Percentiles rank a stretch among this genome's conserved stretches.
Conservation (phyloP, 257 asterid genomes). For the Ocimum tenuiflorum region DNA sequence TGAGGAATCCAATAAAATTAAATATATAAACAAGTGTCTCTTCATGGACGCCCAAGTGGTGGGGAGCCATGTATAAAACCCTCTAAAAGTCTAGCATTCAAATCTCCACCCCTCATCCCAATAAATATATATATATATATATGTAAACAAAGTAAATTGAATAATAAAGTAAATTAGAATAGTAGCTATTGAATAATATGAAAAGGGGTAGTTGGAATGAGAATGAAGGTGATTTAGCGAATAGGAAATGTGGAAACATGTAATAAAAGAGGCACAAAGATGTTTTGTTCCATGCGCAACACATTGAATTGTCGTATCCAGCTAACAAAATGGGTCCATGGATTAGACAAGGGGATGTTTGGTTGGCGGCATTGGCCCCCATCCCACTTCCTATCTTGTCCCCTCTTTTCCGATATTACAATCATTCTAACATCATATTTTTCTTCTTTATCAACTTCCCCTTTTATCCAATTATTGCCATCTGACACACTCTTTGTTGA, state of each 20-base stretch:
- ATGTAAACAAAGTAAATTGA: too few relatives aligned
- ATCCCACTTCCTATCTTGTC: conserved; percentile 24
- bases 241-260: conserved; percentile 2
- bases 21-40: too few relatives aligned
- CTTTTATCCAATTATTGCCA: background rate
- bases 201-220: conserved; percentile 11
- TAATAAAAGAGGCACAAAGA: conserved; percentile 5
- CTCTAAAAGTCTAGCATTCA: too few relatives aligned
- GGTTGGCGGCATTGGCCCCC: conserved; percentile 28
- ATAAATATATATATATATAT: too few relatives aligned
- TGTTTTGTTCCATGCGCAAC: conserved; percentile 26
- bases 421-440: background rate
- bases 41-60: too few relatives aligned
- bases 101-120: too few relatives aligned
- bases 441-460: background rate
- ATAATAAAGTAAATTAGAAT: too few relatives aligned
- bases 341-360: conserved; percentile 19
- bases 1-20: too few relatives aligned
- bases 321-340: conserved; percentile 25
- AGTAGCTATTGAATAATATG: too few relatives aligned
- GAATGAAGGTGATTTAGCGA: conserved; percentile 12
- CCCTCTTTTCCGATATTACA: conserved; percentile 24
- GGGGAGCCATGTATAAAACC: too few relatives aligned
- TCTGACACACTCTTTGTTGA: background rate
- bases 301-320: conserved; percentile 24